Evolutionary conservation across 1,284 basidiomycete species (phyloP).

Genomic region (Marasmius oreades): DNA sequence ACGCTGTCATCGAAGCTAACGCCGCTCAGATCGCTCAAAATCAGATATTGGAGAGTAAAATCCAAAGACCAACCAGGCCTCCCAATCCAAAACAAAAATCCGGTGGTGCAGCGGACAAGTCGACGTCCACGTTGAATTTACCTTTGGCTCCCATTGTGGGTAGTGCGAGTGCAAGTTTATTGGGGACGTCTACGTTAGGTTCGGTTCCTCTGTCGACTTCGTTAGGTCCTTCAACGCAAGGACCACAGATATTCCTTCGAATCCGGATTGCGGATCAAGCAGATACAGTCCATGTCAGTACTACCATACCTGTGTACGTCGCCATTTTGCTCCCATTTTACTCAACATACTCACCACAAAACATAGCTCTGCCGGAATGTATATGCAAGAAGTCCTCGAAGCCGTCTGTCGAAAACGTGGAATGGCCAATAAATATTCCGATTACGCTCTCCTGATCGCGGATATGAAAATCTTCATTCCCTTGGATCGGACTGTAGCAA

Average conservation of each 20-base stretch:
- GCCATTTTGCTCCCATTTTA: background rate
- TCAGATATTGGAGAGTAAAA: constrained; percentile 68
- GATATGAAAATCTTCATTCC: constrained; percentile 85
- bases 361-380: constrained; percentile 86
- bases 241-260: constrained; percentile 77
- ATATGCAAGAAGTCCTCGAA: constrained; percentile 94
- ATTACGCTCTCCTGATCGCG: constrained; percentile 81
- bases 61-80: constrained; percentile 69
- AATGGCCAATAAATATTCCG: constrained; percentile 68
- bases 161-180: constrained; percentile 7
- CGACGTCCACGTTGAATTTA: constrained; percentile 12
- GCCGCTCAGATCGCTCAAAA: constrained; percentile 83
- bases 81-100: constrained; percentile 58
- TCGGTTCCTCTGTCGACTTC: constrained; percentile 58
- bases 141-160: background rate
- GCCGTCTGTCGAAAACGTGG: constrained; percentile 76
- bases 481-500: constrained; percentile 93
- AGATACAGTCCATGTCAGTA: constrained; percentile 79
- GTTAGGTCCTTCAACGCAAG: constrained; percentile 64
- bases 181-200: constrained; percentile 25
- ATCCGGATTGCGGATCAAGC: constrained; percentile 76
- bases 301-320: constrained; percentile 83
- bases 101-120: constrained; percentile 13
- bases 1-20: constrained; percentile 80
- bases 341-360: background rate